Evolutionary conservation across 2,329 filamentous ascomycete genomes (phyloP).

Genomic region (Phyllosticta citribraziliensis): DNA sequence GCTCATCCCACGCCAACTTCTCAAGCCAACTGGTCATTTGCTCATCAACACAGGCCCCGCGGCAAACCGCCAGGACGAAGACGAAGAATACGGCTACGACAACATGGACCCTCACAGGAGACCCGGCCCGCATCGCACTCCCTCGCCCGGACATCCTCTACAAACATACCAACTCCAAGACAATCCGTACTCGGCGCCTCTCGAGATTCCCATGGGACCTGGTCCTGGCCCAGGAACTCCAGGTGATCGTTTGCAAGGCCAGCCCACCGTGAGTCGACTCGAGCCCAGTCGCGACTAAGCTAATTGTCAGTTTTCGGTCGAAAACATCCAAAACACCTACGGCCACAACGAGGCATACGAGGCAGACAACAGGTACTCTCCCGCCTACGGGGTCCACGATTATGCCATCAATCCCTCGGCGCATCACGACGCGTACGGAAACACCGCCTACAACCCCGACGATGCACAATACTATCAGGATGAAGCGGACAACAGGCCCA

Average conservation of each 20-base stretch:
- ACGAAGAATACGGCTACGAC: constrained; percentile 14
- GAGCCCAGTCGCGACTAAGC: neutral
- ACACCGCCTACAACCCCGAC: constrained; percentile 67
- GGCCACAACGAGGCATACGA: constrained; percentile 54
- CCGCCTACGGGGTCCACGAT: constrained; percentile 30
- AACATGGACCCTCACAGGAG: constrained; percentile 43
- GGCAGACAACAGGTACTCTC: constrained; percentile 35
- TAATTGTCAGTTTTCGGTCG: constrained; percentile 53
- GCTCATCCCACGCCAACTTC: neutral
- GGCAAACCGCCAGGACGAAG: neutral
- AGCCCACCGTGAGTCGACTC: constrained; percentile 62
- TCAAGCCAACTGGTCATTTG: neutral
- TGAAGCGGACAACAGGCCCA: constrained; percentile 63
- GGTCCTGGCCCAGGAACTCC: constrained; percentile 45
- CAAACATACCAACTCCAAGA: constrained; percentile 78
- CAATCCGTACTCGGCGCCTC: constrained; percentile 52
- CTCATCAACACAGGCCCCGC: neutral
- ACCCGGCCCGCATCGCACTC: constrained; percentile 48
- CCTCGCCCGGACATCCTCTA: constrained; percentile 66
- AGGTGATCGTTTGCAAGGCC: constrained; percentile 68
- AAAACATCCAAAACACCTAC: constrained; percentile 55
- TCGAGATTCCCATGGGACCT: constrained; percentile 61
- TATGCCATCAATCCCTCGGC: constrained; percentile 64
- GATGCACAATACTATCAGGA: constrained; percentile 51
- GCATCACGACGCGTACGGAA: constrained; percentile 82